These are phyloP conservation scores for Oryza glaberrima DNA, from an alignment of 176 grass and related monocot species.

Conservation along the genomic window DNA sequence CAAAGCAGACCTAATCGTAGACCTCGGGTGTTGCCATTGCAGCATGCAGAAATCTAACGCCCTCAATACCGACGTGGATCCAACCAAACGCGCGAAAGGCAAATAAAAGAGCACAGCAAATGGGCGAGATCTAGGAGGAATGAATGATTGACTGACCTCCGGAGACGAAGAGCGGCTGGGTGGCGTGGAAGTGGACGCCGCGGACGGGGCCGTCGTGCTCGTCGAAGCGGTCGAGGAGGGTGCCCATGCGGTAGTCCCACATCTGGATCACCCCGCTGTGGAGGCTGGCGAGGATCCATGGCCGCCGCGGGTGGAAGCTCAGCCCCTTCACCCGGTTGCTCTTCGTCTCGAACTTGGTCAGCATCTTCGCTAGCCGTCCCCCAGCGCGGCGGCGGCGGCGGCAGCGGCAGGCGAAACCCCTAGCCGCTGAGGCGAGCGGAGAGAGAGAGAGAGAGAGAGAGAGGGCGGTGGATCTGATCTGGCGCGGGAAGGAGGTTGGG, in stretches of 20 bases:
- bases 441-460: too few relatives aligned
- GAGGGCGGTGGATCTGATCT: too few relatives aligned
- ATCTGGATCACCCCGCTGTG: slow-evolving; percentile 94
- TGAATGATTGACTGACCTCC: slow-evolving; percentile 43
- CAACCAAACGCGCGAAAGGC: too few relatives aligned
- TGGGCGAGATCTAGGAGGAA: too few relatives aligned
- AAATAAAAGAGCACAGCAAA: too few relatives aligned
- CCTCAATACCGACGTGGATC: too few relatives aligned
- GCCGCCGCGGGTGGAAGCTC: slow-evolving; percentile 76
- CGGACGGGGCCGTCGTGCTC: slow-evolving; percentile 91
- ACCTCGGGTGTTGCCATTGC: too few relatives aligned
- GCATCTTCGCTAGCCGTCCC: slow-evolving; percentile 48
- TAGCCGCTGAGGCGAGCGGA: too few relatives aligned
- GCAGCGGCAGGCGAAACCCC: neutral
- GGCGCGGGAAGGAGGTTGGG: too few relatives aligned
- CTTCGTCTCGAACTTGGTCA: slow-evolving; percentile 94
- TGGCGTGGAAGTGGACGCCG: slow-evolving; percentile 85
- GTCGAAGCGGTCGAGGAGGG: slow-evolving; percentile 93
- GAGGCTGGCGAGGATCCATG: slow-evolving; percentile 90
- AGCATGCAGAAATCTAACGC: too few relatives aligned
- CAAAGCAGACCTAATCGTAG: too few relatives aligned
- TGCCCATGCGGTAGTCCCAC: slow-evolving; percentile 95
- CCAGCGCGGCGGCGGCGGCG: neutral
- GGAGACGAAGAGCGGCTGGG: slow-evolving; percentile 89
- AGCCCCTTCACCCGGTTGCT: slow-evolving; percentile 91